Evolutionary conservation across 176 grass and related monocot species (phyloP).

Genomic region (Chrysopogon serrulatus): DNA sequence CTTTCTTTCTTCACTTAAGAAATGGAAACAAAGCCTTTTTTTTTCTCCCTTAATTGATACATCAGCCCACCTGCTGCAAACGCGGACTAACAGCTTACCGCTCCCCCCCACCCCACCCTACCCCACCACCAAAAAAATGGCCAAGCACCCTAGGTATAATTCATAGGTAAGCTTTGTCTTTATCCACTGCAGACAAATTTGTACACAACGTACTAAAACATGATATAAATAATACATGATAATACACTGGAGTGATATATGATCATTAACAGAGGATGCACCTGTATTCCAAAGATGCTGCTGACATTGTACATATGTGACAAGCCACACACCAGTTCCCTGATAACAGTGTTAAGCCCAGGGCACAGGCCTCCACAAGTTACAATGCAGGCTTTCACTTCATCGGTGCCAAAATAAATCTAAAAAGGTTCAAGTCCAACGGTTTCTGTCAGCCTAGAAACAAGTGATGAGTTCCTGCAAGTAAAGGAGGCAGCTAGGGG

Average conservation of each 20-base stretch:
- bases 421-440: slow-evolving; percentile 35
- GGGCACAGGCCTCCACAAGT: slow-evolving; percentile 98
- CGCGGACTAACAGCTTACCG: not conserved
- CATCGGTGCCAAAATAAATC: slow-evolving; percentile 84
- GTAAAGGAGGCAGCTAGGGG: not conserved
- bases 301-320: slow-evolving; percentile 91
- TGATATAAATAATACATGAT: slow-evolving; percentile 26
- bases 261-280: slow-evolving; percentile 28
- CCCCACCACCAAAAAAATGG: too few species aligned
- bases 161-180: not conserved
- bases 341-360: slow-evolving; percentile 97
- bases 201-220: not conserved
- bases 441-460: slow-evolving; percentile 23
- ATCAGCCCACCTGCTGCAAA: not conserved
- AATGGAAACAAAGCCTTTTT: not conserved
- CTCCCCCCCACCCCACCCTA: too few species aligned
- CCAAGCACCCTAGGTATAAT: not conserved
- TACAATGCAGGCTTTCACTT: slow-evolving; percentile 91
- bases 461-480: not conserved
- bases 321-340: slow-evolving; percentile 90
- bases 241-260: not conserved
- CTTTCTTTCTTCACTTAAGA: not conserved
- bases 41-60: not conserved
- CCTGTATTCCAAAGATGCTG: slow-evolving; percentile 85
- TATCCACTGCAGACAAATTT: not conserved